Conservation (phyloP, 1,284 basidiomycete genomes). For the Sanguinoderma infundibulare region DNA sequence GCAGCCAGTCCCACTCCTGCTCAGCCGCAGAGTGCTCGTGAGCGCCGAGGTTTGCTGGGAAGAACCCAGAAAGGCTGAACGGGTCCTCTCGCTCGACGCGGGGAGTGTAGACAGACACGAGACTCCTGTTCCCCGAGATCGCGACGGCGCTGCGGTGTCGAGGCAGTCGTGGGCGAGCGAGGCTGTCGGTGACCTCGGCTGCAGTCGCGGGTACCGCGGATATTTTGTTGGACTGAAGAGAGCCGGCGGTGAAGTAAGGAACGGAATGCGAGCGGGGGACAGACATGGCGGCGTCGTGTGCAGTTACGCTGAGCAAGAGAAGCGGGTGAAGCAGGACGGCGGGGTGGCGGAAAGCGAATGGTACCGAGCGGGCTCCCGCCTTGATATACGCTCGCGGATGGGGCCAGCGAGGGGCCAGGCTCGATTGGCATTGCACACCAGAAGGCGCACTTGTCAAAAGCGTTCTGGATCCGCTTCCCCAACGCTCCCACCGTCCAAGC, state of each 20-base stretch:
- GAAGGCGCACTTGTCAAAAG: neutral
- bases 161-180: slow-evolving; percentile 21
- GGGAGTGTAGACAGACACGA: slow-evolving; percentile 20
- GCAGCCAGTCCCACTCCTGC: slow-evolving; percentile 48
- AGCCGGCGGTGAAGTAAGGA: slow-evolving; percentile 23
- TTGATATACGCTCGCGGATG: neutral
- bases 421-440: neutral
- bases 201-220: slow-evolving; percentile 12
- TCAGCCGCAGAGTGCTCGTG: slow-evolving; percentile 27
- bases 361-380: neutral
- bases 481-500: slow-evolving; percentile 20
- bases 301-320: slow-evolving; percentile 1
- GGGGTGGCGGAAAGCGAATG: neutral
- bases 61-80: slow-evolving; percentile 55
- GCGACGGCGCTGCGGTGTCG: slow-evolving; percentile 29
- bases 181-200: slow-evolving; percentile 1
- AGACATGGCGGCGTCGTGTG: slow-evolving; percentile 25
- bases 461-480: slow-evolving; percentile 13
- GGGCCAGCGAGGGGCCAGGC: neutral
- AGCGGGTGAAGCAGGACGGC: neutral
- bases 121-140: slow-evolving; percentile 6
- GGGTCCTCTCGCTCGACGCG: slow-evolving; percentile 43
- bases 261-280: slow-evolving; percentile 36
- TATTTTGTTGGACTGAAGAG: slow-evolving; percentile 12
- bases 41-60: slow-evolving; percentile 42